Evolutionary conservation across 2,329 filamentous ascomycete species (phyloP).

Genomic region (Ophiocordyceps robertsii): DNA sequence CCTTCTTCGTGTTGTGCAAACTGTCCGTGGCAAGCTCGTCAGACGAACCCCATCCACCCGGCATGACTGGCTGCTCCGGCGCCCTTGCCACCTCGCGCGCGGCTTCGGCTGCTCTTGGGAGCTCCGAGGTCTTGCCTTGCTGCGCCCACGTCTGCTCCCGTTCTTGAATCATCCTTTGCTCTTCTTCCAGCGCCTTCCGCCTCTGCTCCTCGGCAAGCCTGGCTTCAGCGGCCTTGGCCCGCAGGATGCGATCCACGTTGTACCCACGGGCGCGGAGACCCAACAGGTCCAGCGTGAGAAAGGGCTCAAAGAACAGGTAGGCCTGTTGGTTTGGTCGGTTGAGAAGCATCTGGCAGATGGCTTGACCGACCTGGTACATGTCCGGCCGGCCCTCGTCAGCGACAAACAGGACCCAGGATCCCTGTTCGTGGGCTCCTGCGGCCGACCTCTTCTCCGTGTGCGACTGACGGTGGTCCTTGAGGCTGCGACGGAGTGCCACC

Average conservation of each 20-base stretch:
- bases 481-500: conserved; percentile 63
- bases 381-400: conserved; percentile 56
- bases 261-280: conserved; percentile 79
- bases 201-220: conserved; percentile 75
- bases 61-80: conserved; percentile 43
- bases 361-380: conserved; percentile 84
- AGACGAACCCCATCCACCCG: conserved; percentile 62
- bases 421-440: conserved; percentile 41
- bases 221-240: conserved; percentile 76
- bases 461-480: conserved; percentile 55
- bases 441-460: conserved; percentile 66
- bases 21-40: conserved; percentile 26
- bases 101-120: conserved; percentile 16
- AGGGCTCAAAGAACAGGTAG: conserved; percentile 79
- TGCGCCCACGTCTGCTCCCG: conserved; percentile 30
- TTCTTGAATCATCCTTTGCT: conserved; percentile 53
- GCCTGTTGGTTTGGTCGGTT: conserved; percentile 77
- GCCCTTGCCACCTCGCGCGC: conserved; percentile 25
- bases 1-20: conserved; percentile 23
- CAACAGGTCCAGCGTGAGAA: conserved; percentile 72
- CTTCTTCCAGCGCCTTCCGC: conserved; percentile 58
- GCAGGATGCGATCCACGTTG: conserved; percentile 89
- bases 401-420: conserved; percentile 60
- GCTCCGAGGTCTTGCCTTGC: conserved; percentile 16
- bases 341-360: conserved; percentile 69